phyloP scores from a whole-genome alignment of 1,284 basidiomycete species.

The Ustilago tritici region DNA sequence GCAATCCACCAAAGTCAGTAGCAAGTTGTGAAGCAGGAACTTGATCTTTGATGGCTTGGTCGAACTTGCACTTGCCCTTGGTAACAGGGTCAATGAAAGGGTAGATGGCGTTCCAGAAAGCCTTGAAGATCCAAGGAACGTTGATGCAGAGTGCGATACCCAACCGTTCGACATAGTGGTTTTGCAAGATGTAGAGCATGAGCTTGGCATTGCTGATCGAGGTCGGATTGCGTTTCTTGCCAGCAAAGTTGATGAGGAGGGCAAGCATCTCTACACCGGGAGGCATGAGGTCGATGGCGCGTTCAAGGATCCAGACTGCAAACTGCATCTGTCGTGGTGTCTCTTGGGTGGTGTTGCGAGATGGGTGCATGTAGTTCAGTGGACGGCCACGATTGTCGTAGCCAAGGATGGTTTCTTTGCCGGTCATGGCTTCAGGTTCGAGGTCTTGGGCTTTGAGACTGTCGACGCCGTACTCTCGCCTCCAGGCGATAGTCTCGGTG shows the following conservation, averaged over 20 bases:
- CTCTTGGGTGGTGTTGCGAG: slow-evolving; percentile 65
- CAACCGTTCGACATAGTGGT: slow-evolving; percentile 69
- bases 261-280: slow-evolving; percentile 69
- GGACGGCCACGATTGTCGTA: slow-evolving; percentile 70
- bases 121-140: slow-evolving; percentile 60
- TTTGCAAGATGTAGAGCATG: slow-evolving; percentile 69
- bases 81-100: slow-evolving; percentile 71
- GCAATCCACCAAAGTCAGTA: slow-evolving; percentile 59
- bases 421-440: slow-evolving; percentile 68
- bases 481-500: slow-evolving; percentile 70
- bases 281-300: slow-evolving; percentile 69
- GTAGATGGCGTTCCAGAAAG: slow-evolving; percentile 65
- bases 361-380: slow-evolving; percentile 71
- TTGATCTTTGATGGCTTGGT: slow-evolving; percentile 63
- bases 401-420: slow-evolving; percentile 70
- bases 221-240: slow-evolving; percentile 61
- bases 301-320: slow-evolving; percentile 71
- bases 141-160: slow-evolving; percentile 70
- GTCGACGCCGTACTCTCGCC: slow-evolving; percentile 70
- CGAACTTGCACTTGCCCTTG: slow-evolving; percentile 68
- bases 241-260: slow-evolving; percentile 63
- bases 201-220: slow-evolving; percentile 63
- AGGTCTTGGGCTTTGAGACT: slow-evolving; percentile 62
- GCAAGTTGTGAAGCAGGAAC: slow-evolving; percentile 59
- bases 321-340: slow-evolving; percentile 70